Percentiles rank a stretch among this genome's conserved stretches.
Conservation (phyloP, 2,329 filamentous ascomycete genomes). For the Xylaria arbuscula region DNA sequence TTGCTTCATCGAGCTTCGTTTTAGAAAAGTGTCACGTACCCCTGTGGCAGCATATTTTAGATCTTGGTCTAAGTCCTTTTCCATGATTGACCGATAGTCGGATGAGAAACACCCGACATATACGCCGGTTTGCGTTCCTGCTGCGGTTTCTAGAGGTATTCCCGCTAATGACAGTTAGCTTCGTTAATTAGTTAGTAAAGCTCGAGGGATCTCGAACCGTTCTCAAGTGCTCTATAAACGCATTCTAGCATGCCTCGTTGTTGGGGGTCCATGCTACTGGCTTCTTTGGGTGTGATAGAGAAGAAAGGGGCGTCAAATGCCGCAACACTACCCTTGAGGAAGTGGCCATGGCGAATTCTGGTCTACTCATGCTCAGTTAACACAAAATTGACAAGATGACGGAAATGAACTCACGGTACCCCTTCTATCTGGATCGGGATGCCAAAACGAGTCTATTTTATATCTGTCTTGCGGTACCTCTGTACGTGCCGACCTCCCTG, state of each 20-base stretch:
- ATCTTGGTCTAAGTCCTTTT: constrained; percentile 38
- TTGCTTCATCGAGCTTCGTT: neutral
- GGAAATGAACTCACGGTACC: constrained; percentile 42
- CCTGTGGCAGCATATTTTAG: constrained; percentile 37
- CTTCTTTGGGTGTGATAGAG: constrained; percentile 39
- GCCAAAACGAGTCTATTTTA: constrained; percentile 49
- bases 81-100: constrained; percentile 38
- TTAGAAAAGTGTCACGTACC: constrained; percentile 16
- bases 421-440: constrained; percentile 45
- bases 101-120: constrained; percentile 39
- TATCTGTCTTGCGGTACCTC: constrained; percentile 47
- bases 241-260: constrained; percentile 37
- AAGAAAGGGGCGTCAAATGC: constrained; percentile 41
- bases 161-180: constrained; percentile 32
- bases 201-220: constrained; percentile 21
- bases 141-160: constrained; percentile 33
- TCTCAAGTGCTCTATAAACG: constrained; percentile 38
- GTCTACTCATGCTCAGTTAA: constrained; percentile 23
- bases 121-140: constrained; percentile 37
- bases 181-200: neutral
- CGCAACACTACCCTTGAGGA: constrained; percentile 33
- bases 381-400: neutral
- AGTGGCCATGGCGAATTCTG: constrained; percentile 39
- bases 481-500: constrained; percentile 45
- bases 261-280: constrained; percentile 37